These are phyloP conservation scores for Rhodomyrtus tomentosa DNA, from an alignment of 345 rosid genomes.

Conservation along the genomic window DNA sequence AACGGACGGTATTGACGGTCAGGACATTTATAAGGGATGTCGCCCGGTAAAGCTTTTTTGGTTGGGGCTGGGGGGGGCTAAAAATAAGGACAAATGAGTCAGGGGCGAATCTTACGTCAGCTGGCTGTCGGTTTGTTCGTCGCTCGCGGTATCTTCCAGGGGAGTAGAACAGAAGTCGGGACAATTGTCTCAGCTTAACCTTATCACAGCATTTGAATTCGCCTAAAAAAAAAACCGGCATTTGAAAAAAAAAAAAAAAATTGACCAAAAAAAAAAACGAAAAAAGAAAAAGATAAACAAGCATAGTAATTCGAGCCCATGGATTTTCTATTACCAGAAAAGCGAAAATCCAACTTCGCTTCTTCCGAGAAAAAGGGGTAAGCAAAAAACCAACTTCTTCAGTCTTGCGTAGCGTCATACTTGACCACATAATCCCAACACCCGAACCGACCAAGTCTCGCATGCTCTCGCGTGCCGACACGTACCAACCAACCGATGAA, in stretches of 20 bases:
- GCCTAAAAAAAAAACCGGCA: not conserved
- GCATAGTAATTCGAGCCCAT: not conserved
- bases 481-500: too few relatives aligned
- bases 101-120: too few relatives aligned
- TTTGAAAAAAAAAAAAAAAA: too few relatives aligned
- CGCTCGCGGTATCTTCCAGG: not conserved
- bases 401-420: not conserved
- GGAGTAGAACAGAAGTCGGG: not conserved
- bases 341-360: not conserved
- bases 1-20: not conserved
- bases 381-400: not conserved
- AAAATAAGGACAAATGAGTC: too few relatives aligned
- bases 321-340: not conserved
- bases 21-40: not conserved
- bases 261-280: not conserved
- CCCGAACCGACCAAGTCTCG: too few relatives aligned
- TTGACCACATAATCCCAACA: not conserved
- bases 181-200: not conserved
- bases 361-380: not conserved
- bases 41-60: too few relatives aligned
- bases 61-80: too few relatives aligned
- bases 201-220: too few relatives aligned
- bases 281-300: not conserved
- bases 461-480: too few relatives aligned
- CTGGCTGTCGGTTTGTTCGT: not conserved